phyloP scores from a whole-genome alignment of 1,139 yeast species.

The Blastobotrys apis region DNA sequence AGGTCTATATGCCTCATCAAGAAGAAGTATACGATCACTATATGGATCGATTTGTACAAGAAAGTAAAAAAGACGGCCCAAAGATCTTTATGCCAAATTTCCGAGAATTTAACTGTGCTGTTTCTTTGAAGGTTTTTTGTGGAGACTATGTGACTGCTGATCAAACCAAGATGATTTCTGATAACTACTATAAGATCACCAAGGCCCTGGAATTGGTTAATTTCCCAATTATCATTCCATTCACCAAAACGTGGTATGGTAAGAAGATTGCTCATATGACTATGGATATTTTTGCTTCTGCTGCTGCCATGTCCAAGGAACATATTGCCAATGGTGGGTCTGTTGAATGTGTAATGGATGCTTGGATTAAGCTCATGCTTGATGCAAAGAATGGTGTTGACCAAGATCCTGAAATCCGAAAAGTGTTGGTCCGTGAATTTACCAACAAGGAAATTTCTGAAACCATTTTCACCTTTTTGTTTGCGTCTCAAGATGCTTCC shows the following conservation, averaged over 20 bases:
- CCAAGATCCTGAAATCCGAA: conserved; percentile 42
- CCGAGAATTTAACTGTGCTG: conserved; percentile 93
- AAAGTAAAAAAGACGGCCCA: conserved; percentile 56
- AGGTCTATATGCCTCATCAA: conserved; percentile 76
- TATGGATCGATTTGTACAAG: conserved; percentile 58
- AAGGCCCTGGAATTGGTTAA: conserved; percentile 95
- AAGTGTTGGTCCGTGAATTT: conserved; percentile 72
- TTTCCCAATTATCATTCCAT: conserved; percentile 94
- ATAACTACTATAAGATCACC: conserved; percentile 84
- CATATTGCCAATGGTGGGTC: conserved; percentile 74
- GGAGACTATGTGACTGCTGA: conserved; percentile 91
- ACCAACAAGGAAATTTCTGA: conserved; percentile 89
- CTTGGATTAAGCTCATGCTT: conserved; percentile 85
- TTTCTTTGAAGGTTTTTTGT: conserved; percentile 88
- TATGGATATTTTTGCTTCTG: conserved; percentile 81
- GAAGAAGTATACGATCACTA: conserved; percentile 80
- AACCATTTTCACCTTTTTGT: conserved; percentile 90
- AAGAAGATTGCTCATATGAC: conserved; percentile 88
- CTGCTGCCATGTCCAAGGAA: conserved; percentile 82
- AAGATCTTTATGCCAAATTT: conserved; percentile 82
- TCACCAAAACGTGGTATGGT: conserved; percentile 97
- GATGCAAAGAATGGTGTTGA: conserved; percentile 57
- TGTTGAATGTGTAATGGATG: conserved; percentile 89
- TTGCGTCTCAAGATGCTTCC: conserved; percentile 97
- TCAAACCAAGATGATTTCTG: conserved; percentile 82